Evolutionary conservation across 1,139 yeast species (phyloP).

Genomic region (Zygoascus hellenicus): DNA sequence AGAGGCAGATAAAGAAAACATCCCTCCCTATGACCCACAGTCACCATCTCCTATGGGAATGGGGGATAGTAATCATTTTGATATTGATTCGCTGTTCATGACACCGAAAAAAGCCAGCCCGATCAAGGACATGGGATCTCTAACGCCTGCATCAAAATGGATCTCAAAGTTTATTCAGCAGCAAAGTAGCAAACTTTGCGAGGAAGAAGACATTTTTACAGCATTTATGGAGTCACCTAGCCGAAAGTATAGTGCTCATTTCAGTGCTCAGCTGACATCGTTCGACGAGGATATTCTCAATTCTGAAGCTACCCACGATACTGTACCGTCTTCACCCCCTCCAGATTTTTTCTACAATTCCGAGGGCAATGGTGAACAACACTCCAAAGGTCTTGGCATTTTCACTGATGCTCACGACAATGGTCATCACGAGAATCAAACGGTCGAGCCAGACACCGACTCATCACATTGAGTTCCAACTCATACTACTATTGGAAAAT

Average conservation of each 20-base stretch:
- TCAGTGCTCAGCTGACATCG: conserved; percentile 8
- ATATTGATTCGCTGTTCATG: conserved; percentile 18
- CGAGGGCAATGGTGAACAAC: conserved; percentile 10
- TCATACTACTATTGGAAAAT: too few species aligned
- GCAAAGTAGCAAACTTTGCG: conserved; percentile 12
- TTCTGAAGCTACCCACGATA: conserved; percentile 16
- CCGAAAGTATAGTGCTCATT: conserved; percentile 7
- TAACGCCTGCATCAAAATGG: conserved; percentile 26
- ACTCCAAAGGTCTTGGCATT: too few species aligned
- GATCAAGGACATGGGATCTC: conserved; percentile 13
- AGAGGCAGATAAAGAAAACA: conserved; percentile 23
- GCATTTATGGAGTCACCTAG: conserved; percentile 30
- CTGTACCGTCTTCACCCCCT: conserved; percentile 22
- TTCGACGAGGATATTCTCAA: conserved; percentile 10
- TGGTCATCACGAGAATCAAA: too few species aligned
- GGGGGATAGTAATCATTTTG: conserved; percentile 10
- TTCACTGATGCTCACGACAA: too few species aligned
- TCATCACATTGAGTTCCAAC: too few species aligned
- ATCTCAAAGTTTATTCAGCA: conserved; percentile 25
- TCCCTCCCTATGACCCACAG: conserved; percentile 16
- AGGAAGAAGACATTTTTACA: conserved; percentile 27
- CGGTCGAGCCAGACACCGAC: too few species aligned
- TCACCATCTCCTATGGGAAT: conserved; percentile 1
- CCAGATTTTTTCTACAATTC: conserved; percentile 20
- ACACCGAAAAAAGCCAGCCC: conserved; percentile 22